These are phyloP conservation scores for Rhodotorula sp. DNA, from an alignment of 1,284 basidiomycete genomes.

Conservation along the genomic window DNA sequence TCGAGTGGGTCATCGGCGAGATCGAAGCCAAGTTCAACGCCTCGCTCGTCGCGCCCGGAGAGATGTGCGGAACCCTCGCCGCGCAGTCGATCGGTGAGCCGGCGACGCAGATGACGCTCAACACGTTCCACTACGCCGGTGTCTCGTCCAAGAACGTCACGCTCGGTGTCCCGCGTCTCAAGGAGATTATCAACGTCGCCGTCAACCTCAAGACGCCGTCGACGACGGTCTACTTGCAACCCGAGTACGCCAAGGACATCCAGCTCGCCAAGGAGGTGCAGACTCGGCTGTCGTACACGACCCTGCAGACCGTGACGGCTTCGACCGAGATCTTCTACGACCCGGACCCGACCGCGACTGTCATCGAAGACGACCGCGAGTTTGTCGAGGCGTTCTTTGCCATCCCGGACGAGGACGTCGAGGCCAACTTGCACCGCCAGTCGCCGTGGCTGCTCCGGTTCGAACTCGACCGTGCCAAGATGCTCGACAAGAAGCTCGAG, in stretches of 20 bases:
- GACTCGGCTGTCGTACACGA: slow-evolving; percentile 91
- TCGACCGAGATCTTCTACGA: slow-evolving; percentile 99
- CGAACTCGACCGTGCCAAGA: slow-evolving; percentile 93
- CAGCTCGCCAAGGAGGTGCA: slow-evolving; percentile 79
- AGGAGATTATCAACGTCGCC: slow-evolving; percentile 99
- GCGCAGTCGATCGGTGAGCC: slow-evolving; percentile 99
- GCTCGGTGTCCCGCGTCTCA: slow-evolving; percentile 93
- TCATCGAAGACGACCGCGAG: slow-evolving; percentile 92
- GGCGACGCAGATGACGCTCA: slow-evolving; percentile 95
- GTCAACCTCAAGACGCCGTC: slow-evolving; percentile 98
- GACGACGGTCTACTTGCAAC: slow-evolving; percentile 80
- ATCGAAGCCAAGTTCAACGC: slow-evolving; percentile 92
- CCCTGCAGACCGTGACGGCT: slow-evolving; percentile 88
- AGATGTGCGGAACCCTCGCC: slow-evolving; percentile 98
- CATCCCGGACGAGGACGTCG: slow-evolving; percentile 95
- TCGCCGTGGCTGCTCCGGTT: slow-evolving; percentile 97
- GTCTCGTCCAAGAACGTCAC: slow-evolving; percentile 97
- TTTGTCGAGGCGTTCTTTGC: slow-evolving; percentile 99
- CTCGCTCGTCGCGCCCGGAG: slow-evolving; percentile 86
- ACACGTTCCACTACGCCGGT: slow-evolving; percentile 99
- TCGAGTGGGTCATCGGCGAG: slow-evolving; percentile 97
- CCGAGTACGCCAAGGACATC: slow-evolving; percentile 64
- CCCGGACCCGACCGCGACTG: slow-evolving; percentile 84
- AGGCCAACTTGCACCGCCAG: slow-evolving; percentile 82
- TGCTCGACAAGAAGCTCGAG: slow-evolving; percentile 93